phyloP scores from a whole-genome alignment of 164 flowering plant species.

The Houttuynia cordata region DNA sequence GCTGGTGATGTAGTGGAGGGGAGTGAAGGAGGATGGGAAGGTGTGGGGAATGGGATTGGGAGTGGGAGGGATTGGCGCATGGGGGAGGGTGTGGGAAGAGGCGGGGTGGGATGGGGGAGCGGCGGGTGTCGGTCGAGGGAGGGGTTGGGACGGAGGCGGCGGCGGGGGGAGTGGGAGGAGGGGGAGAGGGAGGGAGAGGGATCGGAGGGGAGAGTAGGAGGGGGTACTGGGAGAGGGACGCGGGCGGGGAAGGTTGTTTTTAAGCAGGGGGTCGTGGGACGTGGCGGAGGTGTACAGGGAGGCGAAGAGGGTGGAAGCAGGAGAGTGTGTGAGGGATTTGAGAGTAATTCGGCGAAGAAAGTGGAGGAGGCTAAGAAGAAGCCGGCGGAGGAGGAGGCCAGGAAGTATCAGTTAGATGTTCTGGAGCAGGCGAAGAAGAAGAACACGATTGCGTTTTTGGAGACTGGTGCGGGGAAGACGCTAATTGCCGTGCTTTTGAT shows the following conservation, averaged over 20 bases:
- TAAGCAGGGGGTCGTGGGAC: conserved; percentile 64
- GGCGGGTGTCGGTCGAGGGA: conserved; percentile 48
- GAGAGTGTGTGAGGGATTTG: conserved; percentile 24
- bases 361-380: conserved; percentile 40
- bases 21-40: conserved; percentile 1
- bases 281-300: conserved; percentile 38
- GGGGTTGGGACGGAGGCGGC: conserved; percentile 37
- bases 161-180: conserved; percentile 23
- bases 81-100: conserved; percentile 16
- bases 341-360: conserved; percentile 26
- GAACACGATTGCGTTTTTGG: conserved; percentile 97
- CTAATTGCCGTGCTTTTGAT: conserved; percentile 94
- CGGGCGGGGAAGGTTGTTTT: conserved; percentile 51
- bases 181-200: conserved; percentile 40
- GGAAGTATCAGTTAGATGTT: conserved; percentile 89
- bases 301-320: conserved; percentile 21
- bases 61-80: conserved; percentile 7
- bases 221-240: conserved; percentile 97
- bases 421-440: conserved; percentile 89
- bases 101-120: conserved; percentile 32
- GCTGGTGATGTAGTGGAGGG: background rate
- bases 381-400: conserved; percentile 66
- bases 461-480: conserved; percentile 97
- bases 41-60: background rate
- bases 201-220: conserved; percentile 48